Conservation (phyloP, 2,329 filamentous ascomycete species). For the Colletotrichum sp. region DNA sequence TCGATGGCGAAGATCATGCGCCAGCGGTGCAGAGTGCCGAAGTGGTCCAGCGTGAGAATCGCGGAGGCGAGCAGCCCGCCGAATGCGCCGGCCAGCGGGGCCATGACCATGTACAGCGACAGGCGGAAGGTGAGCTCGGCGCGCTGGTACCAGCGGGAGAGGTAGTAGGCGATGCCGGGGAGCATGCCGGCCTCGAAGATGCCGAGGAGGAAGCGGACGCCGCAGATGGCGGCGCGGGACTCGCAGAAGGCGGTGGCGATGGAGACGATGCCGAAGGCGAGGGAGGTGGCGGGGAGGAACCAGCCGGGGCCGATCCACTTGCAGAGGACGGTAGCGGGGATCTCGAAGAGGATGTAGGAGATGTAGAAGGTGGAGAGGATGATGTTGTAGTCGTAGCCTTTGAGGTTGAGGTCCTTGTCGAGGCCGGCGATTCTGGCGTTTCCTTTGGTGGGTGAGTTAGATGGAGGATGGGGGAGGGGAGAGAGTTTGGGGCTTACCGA, state of each 20-base stretch:
- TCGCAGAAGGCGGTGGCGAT: constrained; percentile 71
- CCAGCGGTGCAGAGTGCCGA: constrained; percentile 64
- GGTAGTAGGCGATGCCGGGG: constrained; percentile 76
- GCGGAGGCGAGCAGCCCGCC: constrained; percentile 70
- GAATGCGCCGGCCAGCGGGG: constrained; percentile 73
- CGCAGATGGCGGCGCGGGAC: constrained; percentile 54
- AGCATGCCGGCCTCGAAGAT: constrained; percentile 78
- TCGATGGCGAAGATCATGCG: constrained; percentile 76
- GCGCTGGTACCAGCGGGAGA: constrained; percentile 75
- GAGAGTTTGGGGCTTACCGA: constrained; percentile 51
- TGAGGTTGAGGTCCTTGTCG: constrained; percentile 64
- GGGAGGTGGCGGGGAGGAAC: constrained; percentile 68
- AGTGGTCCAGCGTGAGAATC: constrained; percentile 65
- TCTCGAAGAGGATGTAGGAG: constrained; percentile 75
- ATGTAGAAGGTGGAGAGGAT: constrained; percentile 75
- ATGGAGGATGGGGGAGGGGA: fast-evolving
- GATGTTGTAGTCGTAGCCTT: constrained; percentile 71
- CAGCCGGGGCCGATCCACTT: constrained; percentile 76
- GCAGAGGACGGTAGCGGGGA: constrained; percentile 71
- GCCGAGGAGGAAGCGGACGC: constrained; percentile 71
- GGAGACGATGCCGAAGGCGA: constrained; percentile 69
- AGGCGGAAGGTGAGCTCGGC: constrained; percentile 72
- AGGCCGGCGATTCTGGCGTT: constrained; percentile 72
- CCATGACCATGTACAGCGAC: constrained; percentile 73
- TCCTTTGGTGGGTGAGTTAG: constrained; percentile 43